phyloP scores from a whole-genome alignment of 2,329 filamentous ascomycete species.

The Ramularia endophylla region DNA sequence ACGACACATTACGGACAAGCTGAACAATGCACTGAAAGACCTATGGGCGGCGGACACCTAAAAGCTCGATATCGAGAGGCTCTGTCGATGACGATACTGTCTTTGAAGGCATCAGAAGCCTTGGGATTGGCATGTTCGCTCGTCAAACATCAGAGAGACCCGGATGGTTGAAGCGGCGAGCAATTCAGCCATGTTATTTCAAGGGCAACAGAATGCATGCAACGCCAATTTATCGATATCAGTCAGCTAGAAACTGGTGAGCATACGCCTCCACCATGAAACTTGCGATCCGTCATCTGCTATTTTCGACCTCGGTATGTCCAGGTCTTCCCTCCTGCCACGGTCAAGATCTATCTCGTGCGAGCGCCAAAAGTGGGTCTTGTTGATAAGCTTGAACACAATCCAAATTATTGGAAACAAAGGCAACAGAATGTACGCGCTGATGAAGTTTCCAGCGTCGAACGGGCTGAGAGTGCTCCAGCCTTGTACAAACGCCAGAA shows the following conservation, averaged over 20 bases:
- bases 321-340: constrained; percentile 36
- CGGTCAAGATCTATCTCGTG: constrained; percentile 39
- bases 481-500: constrained; percentile 48
- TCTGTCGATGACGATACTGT: no score
- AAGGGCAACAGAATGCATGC: no score
- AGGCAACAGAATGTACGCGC: constrained; percentile 51
- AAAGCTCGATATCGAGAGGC: no score
- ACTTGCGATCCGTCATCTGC: neutral
- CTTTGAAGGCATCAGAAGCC: no score
- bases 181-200: no score
- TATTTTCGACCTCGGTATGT: constrained; percentile 14
- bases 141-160: no score
- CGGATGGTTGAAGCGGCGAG: no score
- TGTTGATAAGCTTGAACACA: constrained; percentile 42
- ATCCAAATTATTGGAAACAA: constrained; percentile 44
- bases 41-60: no score
- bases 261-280: neutral
- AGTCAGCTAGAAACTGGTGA: neutral
- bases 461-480: constrained; percentile 51
- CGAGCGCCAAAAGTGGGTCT: constrained; percentile 31
- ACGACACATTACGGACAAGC: no score
- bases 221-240: no score
- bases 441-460: constrained; percentile 46
- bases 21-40: no score
- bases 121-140: no score